phyloP scores from a whole-genome alignment of 208 protist genomes.

The Wallacemonas sp. region DNA sequence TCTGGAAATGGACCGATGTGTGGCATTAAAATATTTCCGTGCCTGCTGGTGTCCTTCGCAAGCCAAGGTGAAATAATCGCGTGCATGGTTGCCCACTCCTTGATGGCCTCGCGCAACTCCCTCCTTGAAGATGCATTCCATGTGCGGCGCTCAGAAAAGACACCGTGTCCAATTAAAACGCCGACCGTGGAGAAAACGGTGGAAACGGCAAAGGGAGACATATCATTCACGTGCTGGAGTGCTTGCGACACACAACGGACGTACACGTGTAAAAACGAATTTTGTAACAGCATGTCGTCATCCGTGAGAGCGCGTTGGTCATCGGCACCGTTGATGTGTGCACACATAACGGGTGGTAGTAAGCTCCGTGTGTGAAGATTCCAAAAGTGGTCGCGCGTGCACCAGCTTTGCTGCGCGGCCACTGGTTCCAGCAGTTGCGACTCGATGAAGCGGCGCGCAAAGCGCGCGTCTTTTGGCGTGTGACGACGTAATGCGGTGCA shows the following conservation, averaged over 20 bases:
- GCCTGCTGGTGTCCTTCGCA: background rate
- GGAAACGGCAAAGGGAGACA: constrained; percentile 17
- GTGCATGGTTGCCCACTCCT: background rate
- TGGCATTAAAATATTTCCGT: constrained; percentile 13
- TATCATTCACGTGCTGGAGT: constrained; percentile 8
- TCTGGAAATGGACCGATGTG: constrained; percentile 17
- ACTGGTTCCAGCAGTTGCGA: background rate
- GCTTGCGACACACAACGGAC: constrained; percentile 23
- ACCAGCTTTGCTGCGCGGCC: background rate
- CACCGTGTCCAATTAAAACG: constrained; percentile 10
- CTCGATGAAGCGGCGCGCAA: background rate
- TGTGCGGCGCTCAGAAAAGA: background rate
- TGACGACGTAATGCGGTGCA: background rate
- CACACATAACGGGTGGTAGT: background rate
- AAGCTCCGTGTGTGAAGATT: background rate
- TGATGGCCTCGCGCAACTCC: background rate
- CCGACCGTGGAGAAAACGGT: constrained; percentile 27
- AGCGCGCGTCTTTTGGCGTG: background rate
- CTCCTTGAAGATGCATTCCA: background rate
- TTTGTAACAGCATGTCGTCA: constrained; percentile 14
- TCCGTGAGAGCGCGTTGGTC: constrained; percentile 11
- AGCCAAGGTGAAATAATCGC: background rate
- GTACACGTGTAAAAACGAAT: constrained; percentile 27
- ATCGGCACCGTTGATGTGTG: background rate
- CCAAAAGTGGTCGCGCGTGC: background rate